Base-by-base conservation (phyloP, 345 rosid species). In the Isatis tinctoria region DNA sequence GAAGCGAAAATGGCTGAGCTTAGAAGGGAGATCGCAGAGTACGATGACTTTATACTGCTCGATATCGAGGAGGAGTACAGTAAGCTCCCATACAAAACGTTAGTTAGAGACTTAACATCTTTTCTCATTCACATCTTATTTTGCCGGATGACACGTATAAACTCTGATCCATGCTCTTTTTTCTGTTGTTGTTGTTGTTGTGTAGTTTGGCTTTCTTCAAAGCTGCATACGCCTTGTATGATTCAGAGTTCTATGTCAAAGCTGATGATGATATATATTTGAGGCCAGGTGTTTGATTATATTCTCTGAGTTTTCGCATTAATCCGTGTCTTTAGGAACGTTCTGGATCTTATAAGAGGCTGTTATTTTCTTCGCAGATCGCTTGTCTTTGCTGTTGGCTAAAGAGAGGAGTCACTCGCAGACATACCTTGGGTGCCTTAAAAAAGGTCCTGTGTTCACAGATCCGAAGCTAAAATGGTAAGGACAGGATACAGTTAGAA, bases 31-130 rank as follows among this genome's bases (percentile, higher is more conserved):
- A 75, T 93, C 69, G 85, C 82, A 32, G 86, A 83, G 74, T 93
- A 84, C 70, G 97, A 90, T 75, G 98, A 94, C 75, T 88, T 94
- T 81, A 45, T 94, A 81, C 72, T 94, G 47, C 84, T 94, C 20
- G 98, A 94, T 81, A 87, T 85, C 3, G 91, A 90, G 85, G 96
- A 94, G 92, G 90, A 91, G 90, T 94, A 94, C 67, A 94, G 98
- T 85, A 85, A 87, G 87, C 98, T 94, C 35, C 97, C 98, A 2
- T 85, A 91, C 88, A 94, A 94, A 94, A 94, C 97, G 98, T 94
- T 78, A 87, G 94, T 87, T 76, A 59, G 47, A 77, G 40, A 49
- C 20, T 27, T 47, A 54, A 45, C 48, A 52, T 43, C 57, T 48
- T 4, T 11, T 32, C 37, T 10, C 36, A 4, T 43, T 66, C n/a